These are phyloP conservation scores for Taxawa tesnikishii DNA, from an alignment of 2,329 filamentous ascomycete species.

Conservation along the genomic window DNA sequence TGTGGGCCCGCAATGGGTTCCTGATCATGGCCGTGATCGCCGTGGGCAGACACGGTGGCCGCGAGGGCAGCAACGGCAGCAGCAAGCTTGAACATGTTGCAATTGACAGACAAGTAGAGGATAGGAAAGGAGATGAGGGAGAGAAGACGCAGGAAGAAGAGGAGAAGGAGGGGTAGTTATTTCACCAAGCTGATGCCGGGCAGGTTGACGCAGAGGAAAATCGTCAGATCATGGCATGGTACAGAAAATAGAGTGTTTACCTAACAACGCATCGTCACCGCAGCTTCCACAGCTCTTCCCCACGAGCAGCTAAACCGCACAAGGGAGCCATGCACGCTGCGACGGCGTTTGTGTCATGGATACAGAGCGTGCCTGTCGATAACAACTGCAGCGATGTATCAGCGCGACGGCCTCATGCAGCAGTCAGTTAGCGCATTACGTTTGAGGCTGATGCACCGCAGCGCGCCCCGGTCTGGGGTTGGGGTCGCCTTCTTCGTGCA, in stretches of 20 bases:
- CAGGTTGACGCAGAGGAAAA: neutral
- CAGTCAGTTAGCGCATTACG: too few relatives aligned
- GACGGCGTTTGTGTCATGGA: too few relatives aligned
- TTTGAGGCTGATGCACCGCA: too few relatives aligned
- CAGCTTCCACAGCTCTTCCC: too few relatives aligned
- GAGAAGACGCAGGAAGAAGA: constrained; percentile 1
- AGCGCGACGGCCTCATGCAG: too few relatives aligned
- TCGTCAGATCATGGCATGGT: neutral
- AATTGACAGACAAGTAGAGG: neutral
- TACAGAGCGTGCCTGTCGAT: too few relatives aligned
- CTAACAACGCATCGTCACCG: constrained; percentile 9
- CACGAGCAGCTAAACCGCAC: constrained; percentile 4
- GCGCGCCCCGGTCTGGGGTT: too few relatives aligned
- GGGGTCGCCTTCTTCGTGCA: too few relatives aligned
- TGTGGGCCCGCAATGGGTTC: constrained; percentile 59
- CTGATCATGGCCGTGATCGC: constrained; percentile 35
- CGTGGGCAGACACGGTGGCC: constrained; percentile 46
- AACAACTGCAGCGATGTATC: too few relatives aligned
- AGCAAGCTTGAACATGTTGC: constrained; percentile 10
- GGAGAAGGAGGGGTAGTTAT: too few relatives aligned
- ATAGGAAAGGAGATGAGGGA: constrained; percentile 1
- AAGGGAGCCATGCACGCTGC: constrained; percentile 7
- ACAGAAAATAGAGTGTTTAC: constrained; percentile 7
- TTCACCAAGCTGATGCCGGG: too few relatives aligned
- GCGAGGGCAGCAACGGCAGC: constrained; percentile 27